These are phyloP conservation scores for Rhododendron simsii DNA, from an alignment of 148 eudicot genomes.

Conservation along the genomic window DNA sequence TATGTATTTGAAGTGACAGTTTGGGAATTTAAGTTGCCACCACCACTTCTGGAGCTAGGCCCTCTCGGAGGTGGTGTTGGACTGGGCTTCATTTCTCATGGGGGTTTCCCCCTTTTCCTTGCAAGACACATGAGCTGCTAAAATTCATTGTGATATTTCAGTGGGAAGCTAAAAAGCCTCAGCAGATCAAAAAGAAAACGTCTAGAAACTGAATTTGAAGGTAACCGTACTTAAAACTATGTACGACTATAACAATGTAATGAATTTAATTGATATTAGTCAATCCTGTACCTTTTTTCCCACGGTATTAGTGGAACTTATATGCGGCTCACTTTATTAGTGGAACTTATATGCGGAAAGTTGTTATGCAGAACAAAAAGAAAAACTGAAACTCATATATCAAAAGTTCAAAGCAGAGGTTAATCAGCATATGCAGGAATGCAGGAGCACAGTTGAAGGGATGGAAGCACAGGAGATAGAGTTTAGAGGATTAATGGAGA, in stretches of 20 bases:
- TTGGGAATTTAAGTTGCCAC: not conserved
- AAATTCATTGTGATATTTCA: conserved; percentile 34
- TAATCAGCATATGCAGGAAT: conserved; percentile 52
- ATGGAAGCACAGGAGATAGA: conserved; percentile 59
- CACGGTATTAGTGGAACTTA: not conserved
- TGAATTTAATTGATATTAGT: not conserved
- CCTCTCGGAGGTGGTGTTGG: not conserved
- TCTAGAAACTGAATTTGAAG: conserved; percentile 67
- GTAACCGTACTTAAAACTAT: conserved; percentile 24
- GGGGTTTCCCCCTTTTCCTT: not conserved
- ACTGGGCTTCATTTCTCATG: not conserved
- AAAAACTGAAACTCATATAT: conserved; percentile 50
- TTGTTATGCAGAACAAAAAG: conserved; percentile 59
- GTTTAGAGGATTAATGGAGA: conserved; percentile 52
- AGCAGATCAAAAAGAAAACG: conserved; percentile 56
- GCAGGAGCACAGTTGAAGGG: conserved; percentile 52
- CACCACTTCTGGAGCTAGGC: not conserved
- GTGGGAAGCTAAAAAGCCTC: conserved; percentile 58
- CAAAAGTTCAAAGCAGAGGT: conserved; percentile 68
- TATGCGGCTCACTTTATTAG: not conserved
- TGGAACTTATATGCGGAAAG: not conserved
- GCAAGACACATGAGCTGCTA: conserved; percentile 3
- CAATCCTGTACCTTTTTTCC: not conserved
- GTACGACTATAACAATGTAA: not conserved
- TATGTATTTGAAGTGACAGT: conserved; percentile 31